Base-by-base conservation (phyloP, 768 basidiomycete genomes). In the Xerocomellus amylosporus region DNA sequence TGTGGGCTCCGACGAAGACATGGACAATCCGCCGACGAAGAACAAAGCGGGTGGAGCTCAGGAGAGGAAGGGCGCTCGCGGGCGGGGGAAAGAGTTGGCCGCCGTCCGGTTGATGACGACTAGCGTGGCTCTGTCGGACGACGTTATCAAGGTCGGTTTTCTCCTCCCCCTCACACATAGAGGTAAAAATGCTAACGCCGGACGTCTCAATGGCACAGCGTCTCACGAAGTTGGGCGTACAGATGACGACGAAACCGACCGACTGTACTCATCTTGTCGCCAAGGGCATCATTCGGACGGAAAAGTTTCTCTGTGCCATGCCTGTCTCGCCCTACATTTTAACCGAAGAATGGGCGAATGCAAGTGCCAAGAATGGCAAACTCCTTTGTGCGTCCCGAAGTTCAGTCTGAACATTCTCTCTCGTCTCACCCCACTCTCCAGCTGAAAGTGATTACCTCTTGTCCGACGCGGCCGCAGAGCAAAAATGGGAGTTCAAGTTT, bases 241-340 rank as follows among this genome's bases (percentile, higher is more conserved):
- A 79, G 58, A 73, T 85, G 53, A 83, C 83, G 8, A 76, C 78
- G 2, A 79, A 82, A 33, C 76, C 87, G 0, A 64, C 69, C 1
- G 84, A 91, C 50, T 91, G 87, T 62, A 96, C 92, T 0, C 90
- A 95, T 71, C 77, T 97, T 13, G 69, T 96, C 44, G 81, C 83
- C 10, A 80, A 79, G 33, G 75, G 76, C 26, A 75, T 95, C 24
- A 65, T 86, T 6, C 81, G 93, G 6, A 96, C 94, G 1, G 89
- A 93, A 65, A 97, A 96, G 68, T 88, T 96, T 65, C 75, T 97
- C 0, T 85, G 84, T 60, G 90, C 90, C 0, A 73, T 96, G 60
- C 77, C 88, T 0, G 70, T 70, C 1, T 82, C 79, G 0, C 86
- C 88, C 0, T 77, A 75, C 56, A 75, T 95, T 44, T 71, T 97